These are phyloP conservation scores for Knufia petricola DNA, from an alignment of 2,329 filamentous ascomycete genomes.

Conservation along the genomic window DNA sequence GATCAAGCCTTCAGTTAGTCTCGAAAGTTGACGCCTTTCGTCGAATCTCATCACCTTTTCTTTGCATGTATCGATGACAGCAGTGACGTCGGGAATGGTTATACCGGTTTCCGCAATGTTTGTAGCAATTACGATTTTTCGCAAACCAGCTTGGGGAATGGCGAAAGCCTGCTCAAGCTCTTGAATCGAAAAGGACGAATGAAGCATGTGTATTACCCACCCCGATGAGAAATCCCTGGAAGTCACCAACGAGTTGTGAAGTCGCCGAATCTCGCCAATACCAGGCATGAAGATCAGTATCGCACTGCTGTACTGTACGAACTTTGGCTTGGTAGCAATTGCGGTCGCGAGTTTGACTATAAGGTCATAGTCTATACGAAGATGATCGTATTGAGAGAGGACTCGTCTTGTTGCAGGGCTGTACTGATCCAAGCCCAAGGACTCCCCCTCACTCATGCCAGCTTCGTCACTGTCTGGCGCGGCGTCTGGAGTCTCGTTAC, in stretches of 20 bases:
- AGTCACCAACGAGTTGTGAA: conserved; percentile 76
- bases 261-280: conserved; percentile 78
- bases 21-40: conserved; percentile 80
- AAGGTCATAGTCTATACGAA: conserved; percentile 80
- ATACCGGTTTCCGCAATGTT: conserved; percentile 99
- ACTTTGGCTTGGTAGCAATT: conserved; percentile 60
- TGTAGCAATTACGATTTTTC: conserved; percentile 92
- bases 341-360: conserved; percentile 67
- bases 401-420: conserved; percentile 65
- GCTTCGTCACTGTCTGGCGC: conserved; percentile 38
- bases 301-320: conserved; percentile 70
- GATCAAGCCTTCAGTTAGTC: conserved; percentile 88
- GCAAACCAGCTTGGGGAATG: conserved; percentile 66
- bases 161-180: conserved; percentile 92
- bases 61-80: conserved; percentile 91
- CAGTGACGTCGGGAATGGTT: conserved; percentile 95
- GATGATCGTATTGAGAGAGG: conserved; percentile 73
- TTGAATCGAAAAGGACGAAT: conserved; percentile 90
- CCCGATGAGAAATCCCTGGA: conserved; percentile 63
- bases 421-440: conserved; percentile 43
- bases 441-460: conserved; percentile 15
- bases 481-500: conserved; percentile 30
- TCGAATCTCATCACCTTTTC: conserved; percentile 72
- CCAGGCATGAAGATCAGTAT: conserved; percentile 92
- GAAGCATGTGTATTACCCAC: conserved; percentile 83